Base-by-base conservation (phyloP, 208 protist species). In the Jaenimonas drosophilae region DNA sequence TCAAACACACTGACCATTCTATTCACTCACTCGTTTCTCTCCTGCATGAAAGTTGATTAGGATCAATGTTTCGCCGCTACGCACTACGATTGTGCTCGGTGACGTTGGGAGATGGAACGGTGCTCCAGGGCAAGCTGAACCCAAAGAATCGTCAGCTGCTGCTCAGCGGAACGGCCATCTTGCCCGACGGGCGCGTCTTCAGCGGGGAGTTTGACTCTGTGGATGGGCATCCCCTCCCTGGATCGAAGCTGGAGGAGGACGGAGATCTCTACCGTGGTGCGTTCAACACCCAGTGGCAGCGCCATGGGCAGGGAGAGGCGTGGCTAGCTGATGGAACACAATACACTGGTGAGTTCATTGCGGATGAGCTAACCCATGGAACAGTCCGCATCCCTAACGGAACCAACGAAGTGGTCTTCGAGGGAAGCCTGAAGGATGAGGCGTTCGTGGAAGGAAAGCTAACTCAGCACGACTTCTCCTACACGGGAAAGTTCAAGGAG, bases 361-460 rank as follows among this genome's bases (percentile, higher is more conserved):
- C 51, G 12, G 88, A 96, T 46, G 82, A 94, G 40, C 48, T 96
- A 6, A 51, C 74, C 7, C 65, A 91, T 45, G 88, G 88, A 3
- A 79, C 75, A 1, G 88, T 96, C 32, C 69, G 72, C 49, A 92
- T 96, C 49, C 85, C 84, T 0, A 88, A 90, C 44, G 85, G 79
- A 0, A 88, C 75, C 4, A 80, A 51, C 4, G 82, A 91, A 53
- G 67, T 91, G 4, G 59, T 85, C 20, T 96, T 94, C 54, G 69
- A 66, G 30, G 88, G 88, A 4, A 75, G 60, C 4, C 70, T 96
- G 41, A 19, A 36, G 14, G 70, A 96, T 49, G 88, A 93, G 63
- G 43, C 58, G 7, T 96, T 96, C 66, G 66, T 88, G 7, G 41
- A 56, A 6, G 88, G 88, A 4, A 85, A 40, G 49, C 61, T 96